phyloP scores from a whole-genome alignment of 2,329 filamentous ascomycete genomes.

The Ascochyta koolunga region DNA sequence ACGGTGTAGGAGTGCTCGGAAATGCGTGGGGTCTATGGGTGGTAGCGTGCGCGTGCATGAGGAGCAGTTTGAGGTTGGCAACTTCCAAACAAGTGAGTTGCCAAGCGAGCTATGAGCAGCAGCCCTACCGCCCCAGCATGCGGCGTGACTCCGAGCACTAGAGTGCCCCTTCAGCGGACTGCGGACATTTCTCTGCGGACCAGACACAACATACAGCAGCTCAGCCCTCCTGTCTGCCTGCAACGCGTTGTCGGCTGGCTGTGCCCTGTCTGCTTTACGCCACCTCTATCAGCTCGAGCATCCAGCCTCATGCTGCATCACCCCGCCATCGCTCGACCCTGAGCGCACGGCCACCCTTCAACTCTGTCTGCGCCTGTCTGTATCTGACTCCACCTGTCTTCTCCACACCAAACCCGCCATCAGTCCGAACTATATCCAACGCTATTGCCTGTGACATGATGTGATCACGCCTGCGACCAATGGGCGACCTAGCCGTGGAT shows the following conservation, averaged over 20 bases:
- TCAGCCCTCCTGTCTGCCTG: slow-evolving; percentile 5
- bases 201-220: not conserved
- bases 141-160: slow-evolving; percentile 5
- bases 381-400: not conserved
- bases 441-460: not conserved
- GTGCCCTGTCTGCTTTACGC: slow-evolving; percentile 6
- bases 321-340: slow-evolving; percentile 12
- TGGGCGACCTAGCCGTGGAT: not conserved
- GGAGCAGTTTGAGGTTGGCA: slow-evolving; percentile 9
- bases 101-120: slow-evolving; percentile 4
- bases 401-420: not conserved
- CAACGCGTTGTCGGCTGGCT: slow-evolving; percentile 14
- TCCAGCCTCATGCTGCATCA: not conserved
- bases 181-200: slow-evolving; percentile 4
- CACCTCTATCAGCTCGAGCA: slow-evolving; percentile 4
- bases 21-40: not conserved
- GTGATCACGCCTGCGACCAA: not conserved
- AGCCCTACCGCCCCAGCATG: slow-evolving; percentile 6
- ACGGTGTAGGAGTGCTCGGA: not conserved
- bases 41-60: slow-evolving; percentile 6
- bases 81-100: slow-evolving; percentile 11
- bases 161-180: not conserved
- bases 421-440: not conserved
- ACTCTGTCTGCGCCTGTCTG: not conserved
- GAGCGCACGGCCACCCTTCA: slow-evolving; percentile 5